Evolutionary conservation across 768 basidiomycete species (phyloP), one percentile per base, ranked within the genome.

Genomic region (Tephrocybe sp.): DNA sequence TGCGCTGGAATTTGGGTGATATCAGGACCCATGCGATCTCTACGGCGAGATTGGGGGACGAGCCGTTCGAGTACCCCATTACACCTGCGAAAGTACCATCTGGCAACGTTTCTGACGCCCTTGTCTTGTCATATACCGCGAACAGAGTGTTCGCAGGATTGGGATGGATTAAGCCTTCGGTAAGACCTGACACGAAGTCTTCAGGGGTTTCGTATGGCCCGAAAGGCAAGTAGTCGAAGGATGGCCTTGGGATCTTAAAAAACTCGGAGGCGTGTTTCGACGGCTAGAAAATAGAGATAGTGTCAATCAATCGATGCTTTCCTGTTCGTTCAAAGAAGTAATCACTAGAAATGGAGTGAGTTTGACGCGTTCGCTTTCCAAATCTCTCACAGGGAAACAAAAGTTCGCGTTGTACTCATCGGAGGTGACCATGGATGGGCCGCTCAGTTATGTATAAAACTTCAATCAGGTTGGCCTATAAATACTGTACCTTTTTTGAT

Each of bases 1-100:
- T 86, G 15, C 81, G 71, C 50, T 86, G 84, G 63, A 84, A 88
- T 1, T 62, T 62, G 1, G 83, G 26, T n/a, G 50, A 46, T 15
- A 45, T 51, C 8, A 51, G 43, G 15, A 53, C 51, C 28, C 39
- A 53, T 4, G 48, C 56, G n/a, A 57, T 53, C 34, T 57, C 48
- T 11, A 39, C 45, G 7, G 34, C 21, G 28, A 57, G 51, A 11
- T 57, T 50, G 14, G 20, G 17, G 3, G 21, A 33, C 7, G 48
- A 32, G 1, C 37, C 33, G 33, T 53, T 57, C 15, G 36, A 28
- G 17, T 49, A 56, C 17, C 51, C 55, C 15, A 56, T 53, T 2
- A n/a, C 51, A 9, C 55, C 55, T 39, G 55, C 51, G 25, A 57
- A 40, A 26, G 48, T 48, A n/a, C 51, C 48, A 33, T 57, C 40